Conservation (phyloP, 495 filamentous ascomycete genomes). For the Trichoderma reesei region DNA sequence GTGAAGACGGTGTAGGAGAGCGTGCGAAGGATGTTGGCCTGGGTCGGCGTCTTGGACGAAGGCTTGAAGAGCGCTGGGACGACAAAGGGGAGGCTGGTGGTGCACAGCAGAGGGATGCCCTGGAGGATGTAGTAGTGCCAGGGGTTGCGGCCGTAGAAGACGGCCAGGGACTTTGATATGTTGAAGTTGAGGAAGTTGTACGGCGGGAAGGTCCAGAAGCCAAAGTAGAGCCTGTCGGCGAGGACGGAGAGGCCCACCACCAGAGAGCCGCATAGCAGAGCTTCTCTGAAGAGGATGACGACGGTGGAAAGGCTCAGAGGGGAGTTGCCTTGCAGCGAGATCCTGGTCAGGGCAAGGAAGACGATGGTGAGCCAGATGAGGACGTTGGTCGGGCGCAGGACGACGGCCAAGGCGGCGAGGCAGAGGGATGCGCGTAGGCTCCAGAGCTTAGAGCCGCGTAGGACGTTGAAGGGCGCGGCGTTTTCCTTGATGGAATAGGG, state of each 20-base stretch:
- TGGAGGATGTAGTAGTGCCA: slow-evolving; percentile 91
- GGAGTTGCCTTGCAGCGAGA: slow-evolving; percentile 28
- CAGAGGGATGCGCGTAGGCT: slow-evolving; percentile 56
- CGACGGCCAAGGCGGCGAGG: slow-evolving; percentile 71
- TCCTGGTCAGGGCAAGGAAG: slow-evolving; percentile 32
- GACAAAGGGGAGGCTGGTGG: slow-evolving; percentile 70
- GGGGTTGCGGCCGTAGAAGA: slow-evolving; percentile 87
- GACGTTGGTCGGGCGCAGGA: slow-evolving; percentile 83
- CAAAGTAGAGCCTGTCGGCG: slow-evolving; percentile 77
- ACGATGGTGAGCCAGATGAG: slow-evolving; percentile 66
- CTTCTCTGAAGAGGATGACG: slow-evolving; percentile 49
- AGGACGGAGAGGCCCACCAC: slow-evolving; percentile 53
- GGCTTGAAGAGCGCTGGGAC: slow-evolving; percentile 52
- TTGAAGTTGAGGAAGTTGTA: slow-evolving; percentile 90
- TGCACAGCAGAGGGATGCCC: slow-evolving; percentile 79
- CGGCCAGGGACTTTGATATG: slow-evolving; percentile 69
- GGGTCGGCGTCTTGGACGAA: neutral
- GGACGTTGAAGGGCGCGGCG: slow-evolving; percentile 18
- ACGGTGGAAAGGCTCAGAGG: slow-evolving; percentile 35
- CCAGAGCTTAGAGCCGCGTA: slow-evolving; percentile 13
- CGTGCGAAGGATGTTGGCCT: slow-evolving; percentile 40
- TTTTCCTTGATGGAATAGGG: slow-evolving; percentile 17
- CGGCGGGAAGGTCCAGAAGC: slow-evolving; percentile 81
- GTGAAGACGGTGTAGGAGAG: slow-evolving; percentile 50
- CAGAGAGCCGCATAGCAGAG: slow-evolving; percentile 54